Conservation (phyloP, 306 rosid genomes). For the Gastrolobium villosum region DNA sequence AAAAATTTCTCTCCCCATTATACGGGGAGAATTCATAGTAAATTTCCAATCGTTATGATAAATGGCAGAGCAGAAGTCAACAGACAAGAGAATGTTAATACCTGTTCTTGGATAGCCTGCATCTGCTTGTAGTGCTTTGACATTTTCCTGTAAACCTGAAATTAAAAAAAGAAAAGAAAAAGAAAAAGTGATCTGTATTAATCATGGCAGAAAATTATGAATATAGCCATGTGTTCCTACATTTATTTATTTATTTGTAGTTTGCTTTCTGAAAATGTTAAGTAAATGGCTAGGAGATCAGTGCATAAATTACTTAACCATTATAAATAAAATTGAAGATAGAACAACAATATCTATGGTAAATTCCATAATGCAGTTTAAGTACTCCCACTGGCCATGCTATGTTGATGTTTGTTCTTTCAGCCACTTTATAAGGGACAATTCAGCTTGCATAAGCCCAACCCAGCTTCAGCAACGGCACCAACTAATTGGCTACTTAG, state of each 20-base stretch:
- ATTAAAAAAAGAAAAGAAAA: constrained; percentile 35
- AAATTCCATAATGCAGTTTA: constrained; percentile 18
- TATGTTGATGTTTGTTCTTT: constrained; percentile 6
- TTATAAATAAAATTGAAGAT: constrained; percentile 13
- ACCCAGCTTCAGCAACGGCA: neutral
- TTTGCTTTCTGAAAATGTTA: constrained; percentile 1
- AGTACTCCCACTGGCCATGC: neutral
- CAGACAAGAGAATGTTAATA: constrained; percentile 40
- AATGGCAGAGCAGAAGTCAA: constrained; percentile 30
- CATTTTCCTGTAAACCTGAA: constrained; percentile 81
- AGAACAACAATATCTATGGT: constrained; percentile 6
- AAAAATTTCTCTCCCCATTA: constrained; percentile 6
- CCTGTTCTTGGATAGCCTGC: constrained; percentile 91
- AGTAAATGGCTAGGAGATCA: neutral
- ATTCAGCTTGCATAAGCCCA: constrained; percentile 13
- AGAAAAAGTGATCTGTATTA: constrained; percentile 29
- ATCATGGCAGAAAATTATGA: neutral
- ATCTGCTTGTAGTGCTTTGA: constrained; percentile 72
- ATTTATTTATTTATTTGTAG: neutral
- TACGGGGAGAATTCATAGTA: constrained; percentile 16
- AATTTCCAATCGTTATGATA: neutral
- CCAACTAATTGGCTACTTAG: neutral
- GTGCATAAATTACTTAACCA: constrained; percentile 27
- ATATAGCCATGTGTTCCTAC: constrained; percentile 18
- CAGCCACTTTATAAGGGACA: constrained; percentile 15